Conservation (phyloP, 2,329 filamentous ascomycete genomes). For the Phialemoniopsis sp. region DNA sequence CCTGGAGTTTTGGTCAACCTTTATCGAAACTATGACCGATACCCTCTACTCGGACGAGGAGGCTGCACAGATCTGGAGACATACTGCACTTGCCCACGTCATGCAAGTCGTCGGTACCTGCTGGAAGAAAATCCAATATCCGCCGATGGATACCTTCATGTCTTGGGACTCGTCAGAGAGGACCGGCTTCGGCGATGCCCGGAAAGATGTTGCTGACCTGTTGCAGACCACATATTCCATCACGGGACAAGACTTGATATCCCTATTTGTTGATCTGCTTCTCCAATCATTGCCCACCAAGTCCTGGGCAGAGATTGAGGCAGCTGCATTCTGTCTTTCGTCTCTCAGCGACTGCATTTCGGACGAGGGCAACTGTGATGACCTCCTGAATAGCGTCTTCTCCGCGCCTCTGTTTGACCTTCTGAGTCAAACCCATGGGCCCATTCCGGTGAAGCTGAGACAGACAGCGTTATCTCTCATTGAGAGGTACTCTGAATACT, state of each 20-base stretch:
- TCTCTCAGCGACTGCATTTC: slow-evolving; percentile 62
- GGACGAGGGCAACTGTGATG: slow-evolving; percentile 54
- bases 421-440: slow-evolving; percentile 40
- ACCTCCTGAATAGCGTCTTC: slow-evolving; percentile 58
- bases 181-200: slow-evolving; percentile 65
- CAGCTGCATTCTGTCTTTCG: slow-evolving; percentile 59
- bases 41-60: slow-evolving; percentile 46
- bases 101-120: slow-evolving; percentile 62
- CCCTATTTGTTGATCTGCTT: slow-evolving; percentile 52
- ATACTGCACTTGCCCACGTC: slow-evolving; percentile 52
- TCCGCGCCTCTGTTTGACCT: slow-evolving; percentile 52
- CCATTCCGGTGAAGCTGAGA: slow-evolving; percentile 58
- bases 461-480: slow-evolving; percentile 68
- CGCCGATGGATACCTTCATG: slow-evolving; percentile 49
- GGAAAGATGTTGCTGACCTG: slow-evolving; percentile 76
- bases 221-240: slow-evolving; percentile 67
- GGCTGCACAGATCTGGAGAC: slow-evolving; percentile 47
- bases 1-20: slow-evolving; percentile 78
- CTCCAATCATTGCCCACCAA: slow-evolving; percentile 42
- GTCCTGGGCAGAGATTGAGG: slow-evolving; percentile 58
- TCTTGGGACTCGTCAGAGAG: slow-evolving; percentile 69
- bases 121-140: slow-evolving; percentile 67
- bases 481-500: slow-evolving; percentile 72
- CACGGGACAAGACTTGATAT: slow-evolving; percentile 50
- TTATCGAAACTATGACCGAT: slow-evolving; percentile 65